Conservation (phyloP, 2,329 filamentous ascomycete genomes). For the Escovopsis weberi region DNA sequence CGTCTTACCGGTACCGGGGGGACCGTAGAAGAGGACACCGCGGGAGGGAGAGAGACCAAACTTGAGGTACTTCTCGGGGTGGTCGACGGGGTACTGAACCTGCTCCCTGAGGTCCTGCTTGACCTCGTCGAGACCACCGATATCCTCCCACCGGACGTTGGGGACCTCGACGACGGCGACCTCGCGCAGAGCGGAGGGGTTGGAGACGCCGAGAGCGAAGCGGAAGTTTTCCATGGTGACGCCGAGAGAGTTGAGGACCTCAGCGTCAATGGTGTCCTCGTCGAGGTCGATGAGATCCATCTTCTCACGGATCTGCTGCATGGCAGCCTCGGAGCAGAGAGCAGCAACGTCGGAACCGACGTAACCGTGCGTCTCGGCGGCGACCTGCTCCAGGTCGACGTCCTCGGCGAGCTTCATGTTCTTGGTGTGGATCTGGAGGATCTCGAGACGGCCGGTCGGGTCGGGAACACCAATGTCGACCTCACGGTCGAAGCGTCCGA, state of each 20-base stretch:
- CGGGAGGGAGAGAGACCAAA: slow-evolving; percentile 95
- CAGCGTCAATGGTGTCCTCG: slow-evolving; percentile 96
- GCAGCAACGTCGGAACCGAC: slow-evolving; percentile 97
- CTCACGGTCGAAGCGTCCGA: slow-evolving; percentile 97
- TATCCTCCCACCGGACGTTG: slow-evolving; percentile 99
- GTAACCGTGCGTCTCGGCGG: slow-evolving; percentile 95
- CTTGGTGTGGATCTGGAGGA: slow-evolving; percentile 99
- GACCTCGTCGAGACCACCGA: slow-evolving; percentile 94
- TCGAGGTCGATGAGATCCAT: slow-evolving; percentile 99
- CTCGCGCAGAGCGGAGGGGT: slow-evolving; percentile 95
- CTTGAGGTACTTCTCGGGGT: slow-evolving; percentile 99
- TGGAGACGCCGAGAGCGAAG: slow-evolving; percentile 93
- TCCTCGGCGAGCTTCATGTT: slow-evolving; percentile 99
- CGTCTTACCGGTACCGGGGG: slow-evolving; percentile 99
- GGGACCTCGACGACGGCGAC: slow-evolving; percentile 98
- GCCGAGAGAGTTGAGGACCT: slow-evolving; percentile 93
- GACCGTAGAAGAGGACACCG: slow-evolving; percentile 97
- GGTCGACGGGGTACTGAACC: slow-evolving; percentile 97
- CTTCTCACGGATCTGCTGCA: slow-evolving; percentile 99
- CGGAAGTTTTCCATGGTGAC: slow-evolving; percentile 99
- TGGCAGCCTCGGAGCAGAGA: slow-evolving; percentile 95
- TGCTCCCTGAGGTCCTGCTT: slow-evolving; percentile 99
- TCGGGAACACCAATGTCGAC: slow-evolving; percentile 97
- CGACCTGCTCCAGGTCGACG: slow-evolving; percentile 92
- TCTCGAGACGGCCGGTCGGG: slow-evolving; percentile 95